Evolutionary conservation across 2,329 filamentous ascomycete species (phyloP).

Genomic region (Arthrobotrys megalospora): DNA sequence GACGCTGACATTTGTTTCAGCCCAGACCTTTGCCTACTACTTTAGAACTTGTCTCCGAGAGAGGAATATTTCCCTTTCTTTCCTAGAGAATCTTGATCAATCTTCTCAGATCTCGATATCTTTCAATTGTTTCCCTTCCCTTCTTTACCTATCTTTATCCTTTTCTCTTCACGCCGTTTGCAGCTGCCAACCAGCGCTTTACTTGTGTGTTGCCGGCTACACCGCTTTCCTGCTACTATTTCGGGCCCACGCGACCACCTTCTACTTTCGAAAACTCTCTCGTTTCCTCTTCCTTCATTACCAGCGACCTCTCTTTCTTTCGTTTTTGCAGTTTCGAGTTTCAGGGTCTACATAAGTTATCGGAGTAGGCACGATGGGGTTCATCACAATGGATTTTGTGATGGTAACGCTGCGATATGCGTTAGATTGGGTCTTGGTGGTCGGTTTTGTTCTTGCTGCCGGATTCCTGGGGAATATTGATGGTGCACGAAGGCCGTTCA

Average conservation of each 20-base stretch:
- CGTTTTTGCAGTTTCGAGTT: neutral
- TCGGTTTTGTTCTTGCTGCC: slow-evolving; percentile 33
- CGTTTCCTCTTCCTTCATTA: neutral
- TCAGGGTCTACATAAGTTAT: neutral
- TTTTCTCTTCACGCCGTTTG: slow-evolving; percentile 44
- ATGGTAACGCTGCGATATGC: slow-evolving; percentile 52
- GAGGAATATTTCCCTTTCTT: slow-evolving; percentile 10
- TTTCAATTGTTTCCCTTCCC: slow-evolving; percentile 12
- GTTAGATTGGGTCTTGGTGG: slow-evolving; percentile 55
- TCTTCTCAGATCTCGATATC: neutral
- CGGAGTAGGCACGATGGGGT: slow-evolving; percentile 28
- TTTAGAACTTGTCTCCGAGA: slow-evolving; percentile 16
- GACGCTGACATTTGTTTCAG: slow-evolving; percentile 50
- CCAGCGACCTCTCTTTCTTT: slow-evolving; percentile 13
- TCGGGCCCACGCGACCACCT: slow-evolving; percentile 49
- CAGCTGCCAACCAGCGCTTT: slow-evolving; percentile 6
- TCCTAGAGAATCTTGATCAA: slow-evolving; percentile 22
- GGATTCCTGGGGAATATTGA: slow-evolving; percentile 52
- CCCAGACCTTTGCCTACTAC: slow-evolving; percentile 32
- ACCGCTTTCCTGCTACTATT: slow-evolving; percentile 7
- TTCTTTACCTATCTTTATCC: slow-evolving; percentile 25
- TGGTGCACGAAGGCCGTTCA: slow-evolving; percentile 56
- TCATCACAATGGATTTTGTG: slow-evolving; percentile 34
- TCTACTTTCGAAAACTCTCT: slow-evolving; percentile 37
- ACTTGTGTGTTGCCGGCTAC: slow-evolving; percentile 30